A percentile compares a stretch with the other conserved stretches of the same genome.
These are phyloP conservation scores for Crithidia fasciculata DNA, from an alignment of 208 protist species.

Conservation along the genomic window DNA sequence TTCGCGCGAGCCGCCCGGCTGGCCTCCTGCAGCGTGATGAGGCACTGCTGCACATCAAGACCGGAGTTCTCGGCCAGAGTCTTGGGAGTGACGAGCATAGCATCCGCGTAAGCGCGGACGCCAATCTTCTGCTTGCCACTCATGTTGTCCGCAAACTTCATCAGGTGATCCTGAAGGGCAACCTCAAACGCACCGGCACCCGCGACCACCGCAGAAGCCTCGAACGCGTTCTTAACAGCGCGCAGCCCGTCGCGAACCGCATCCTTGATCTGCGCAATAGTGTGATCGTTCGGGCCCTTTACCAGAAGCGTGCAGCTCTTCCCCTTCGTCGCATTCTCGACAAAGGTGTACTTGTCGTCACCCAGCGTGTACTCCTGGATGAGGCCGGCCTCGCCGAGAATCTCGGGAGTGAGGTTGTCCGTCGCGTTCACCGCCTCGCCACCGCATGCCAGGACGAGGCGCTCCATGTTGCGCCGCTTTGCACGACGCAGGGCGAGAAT, in stretches of 20 bases:
- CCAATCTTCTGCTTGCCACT: constrained; percentile 96
- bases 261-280: constrained; percentile 99
- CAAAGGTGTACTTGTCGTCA: constrained; percentile 99
- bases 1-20: constrained; percentile 65
- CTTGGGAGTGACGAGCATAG: constrained; percentile 99
- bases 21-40: constrained; percentile 96
- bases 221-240: constrained; percentile 99
- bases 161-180: constrained; percentile 92
- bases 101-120: constrained; percentile 98
- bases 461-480: constrained; percentile 99
- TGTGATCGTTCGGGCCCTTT: constrained; percentile 99
- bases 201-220: constrained; percentile 94
- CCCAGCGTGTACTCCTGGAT: constrained; percentile 98
- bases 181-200: constrained; percentile 99
- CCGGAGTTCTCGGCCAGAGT: constrained; percentile 98
- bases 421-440: constrained; percentile 98
- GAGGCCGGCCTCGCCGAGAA: constrained; percentile 96
- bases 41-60: constrained; percentile 96
- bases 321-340: constrained; percentile 97
- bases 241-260: constrained; percentile 99
- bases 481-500: constrained; percentile 99
- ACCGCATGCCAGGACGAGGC: constrained; percentile 97
- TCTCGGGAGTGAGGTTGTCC: constrained; percentile 95
- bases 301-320: constrained; percentile 99
- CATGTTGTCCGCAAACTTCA: constrained; percentile 88